These are phyloP conservation scores for Carallia pectinifolia DNA, from an alignment of 345 rosid genomes.

Conservation along the genomic window DNA sequence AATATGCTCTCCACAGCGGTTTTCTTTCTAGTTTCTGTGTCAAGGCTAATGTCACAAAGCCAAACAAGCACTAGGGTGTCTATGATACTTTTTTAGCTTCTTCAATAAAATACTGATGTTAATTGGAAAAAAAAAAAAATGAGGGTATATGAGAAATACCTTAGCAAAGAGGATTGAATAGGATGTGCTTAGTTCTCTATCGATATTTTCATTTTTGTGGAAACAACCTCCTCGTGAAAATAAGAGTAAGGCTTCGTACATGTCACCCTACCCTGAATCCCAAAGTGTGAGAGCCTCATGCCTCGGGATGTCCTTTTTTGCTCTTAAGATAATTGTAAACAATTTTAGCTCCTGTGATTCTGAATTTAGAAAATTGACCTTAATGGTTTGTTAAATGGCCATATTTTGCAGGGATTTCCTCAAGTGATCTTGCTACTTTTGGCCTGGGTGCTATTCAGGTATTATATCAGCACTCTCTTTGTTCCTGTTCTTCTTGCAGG, in stretches of 20 bases:
- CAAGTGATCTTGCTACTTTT: slow-evolving; percentile 28
- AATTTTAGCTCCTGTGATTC: not conserved
- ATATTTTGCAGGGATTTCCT: slow-evolving; percentile 20
- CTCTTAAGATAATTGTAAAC: not conserved
- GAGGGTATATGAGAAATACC: too few species aligned
- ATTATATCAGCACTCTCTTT: not conserved
- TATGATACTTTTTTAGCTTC: not conserved
- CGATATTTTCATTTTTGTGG: not conserved
- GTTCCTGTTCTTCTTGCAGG: not conserved
- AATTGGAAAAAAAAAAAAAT: too few species aligned
- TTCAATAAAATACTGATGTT: too few species aligned
- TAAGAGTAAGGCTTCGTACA: too few species aligned
- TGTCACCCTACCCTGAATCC: too few species aligned
- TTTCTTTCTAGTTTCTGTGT: not conserved
- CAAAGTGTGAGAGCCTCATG: not conserved
- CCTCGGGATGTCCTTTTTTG: not conserved
- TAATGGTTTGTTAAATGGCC: not conserved
- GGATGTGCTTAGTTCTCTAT: not conserved
- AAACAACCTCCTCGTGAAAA: too few species aligned
- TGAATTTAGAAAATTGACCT: not conserved
- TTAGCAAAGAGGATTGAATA: too few species aligned
- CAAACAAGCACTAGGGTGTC: not conserved
- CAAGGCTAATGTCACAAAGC: not conserved
- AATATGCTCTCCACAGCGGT: not conserved
- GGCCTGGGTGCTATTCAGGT: slow-evolving; percentile 32